A percentile compares a stretch with the other conserved stretches of the same genome.
Conservation (phyloP, 371 early-diverging fungal species). For the Rhizomucor pusillus region DNA sequence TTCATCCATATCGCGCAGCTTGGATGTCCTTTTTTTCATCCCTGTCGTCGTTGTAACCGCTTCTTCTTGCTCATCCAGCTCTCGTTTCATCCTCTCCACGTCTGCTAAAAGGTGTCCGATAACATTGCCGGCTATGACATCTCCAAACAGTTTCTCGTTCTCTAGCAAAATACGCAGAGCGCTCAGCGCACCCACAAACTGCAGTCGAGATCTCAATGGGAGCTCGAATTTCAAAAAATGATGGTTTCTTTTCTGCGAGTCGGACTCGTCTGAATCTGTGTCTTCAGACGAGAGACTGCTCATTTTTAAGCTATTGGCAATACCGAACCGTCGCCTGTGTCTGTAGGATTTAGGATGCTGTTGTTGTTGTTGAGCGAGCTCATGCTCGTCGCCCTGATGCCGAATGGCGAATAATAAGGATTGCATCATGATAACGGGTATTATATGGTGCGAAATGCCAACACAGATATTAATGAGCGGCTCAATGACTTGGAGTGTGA, state of each 20-base stretch:
- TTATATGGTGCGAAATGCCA: slow-evolving; percentile 19
- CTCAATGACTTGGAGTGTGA: slow-evolving; percentile 34
- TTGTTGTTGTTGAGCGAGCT: slow-evolving; percentile 2
- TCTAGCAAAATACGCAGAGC: slow-evolving; percentile 39
- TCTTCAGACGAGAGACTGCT: slow-evolving; percentile 1
- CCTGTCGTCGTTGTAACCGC: slow-evolving; percentile 5
- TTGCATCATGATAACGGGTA: slow-evolving; percentile 38
- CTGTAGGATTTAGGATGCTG: slow-evolving; percentile 2
- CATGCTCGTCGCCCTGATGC: not conserved
- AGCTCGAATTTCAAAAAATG: slow-evolving; percentile 24
- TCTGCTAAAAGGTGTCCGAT: slow-evolving; percentile 16
- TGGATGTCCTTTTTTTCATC: not conserved
- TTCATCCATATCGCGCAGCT: not conserved
- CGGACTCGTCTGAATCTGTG: not conserved
- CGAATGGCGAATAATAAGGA: slow-evolving; percentile 7
- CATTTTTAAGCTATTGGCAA: slow-evolving; percentile 1
- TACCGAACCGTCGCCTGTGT: not conserved
- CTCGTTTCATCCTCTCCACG: slow-evolving; percentile 12
- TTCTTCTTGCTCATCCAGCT: not conserved
- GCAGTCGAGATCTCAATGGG: slow-evolving; percentile 14
- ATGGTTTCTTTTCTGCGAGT: slow-evolving; percentile 4
- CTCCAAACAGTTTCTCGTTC: slow-evolving; percentile 31
- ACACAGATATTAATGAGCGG: slow-evolving; percentile 33
- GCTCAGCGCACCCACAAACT: slow-evolving; percentile 32
- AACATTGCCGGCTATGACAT: slow-evolving; percentile 17